Evolutionary conservation across 805 yeast genomes (phyloP).

Genomic region (Candida ponderosae): DNA sequence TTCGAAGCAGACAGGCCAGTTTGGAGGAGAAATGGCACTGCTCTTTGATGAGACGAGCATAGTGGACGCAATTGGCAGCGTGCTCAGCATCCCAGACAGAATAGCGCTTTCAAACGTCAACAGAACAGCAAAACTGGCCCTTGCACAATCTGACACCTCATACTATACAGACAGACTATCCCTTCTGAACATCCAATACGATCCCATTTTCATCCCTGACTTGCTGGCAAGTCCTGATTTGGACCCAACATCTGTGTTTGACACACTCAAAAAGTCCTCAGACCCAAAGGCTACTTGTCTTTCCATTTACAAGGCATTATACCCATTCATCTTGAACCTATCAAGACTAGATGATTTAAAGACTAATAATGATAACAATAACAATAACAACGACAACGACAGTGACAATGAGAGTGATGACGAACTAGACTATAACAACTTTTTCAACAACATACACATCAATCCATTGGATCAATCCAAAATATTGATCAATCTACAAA

Average conservation of each 20-base stretch:
- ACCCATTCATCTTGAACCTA: slow-evolving; percentile 6
- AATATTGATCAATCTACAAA: slow-evolving; percentile 11
- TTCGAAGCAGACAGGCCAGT: no score
- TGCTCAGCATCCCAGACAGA: slow-evolving; percentile 13
- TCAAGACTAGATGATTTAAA: neutral
- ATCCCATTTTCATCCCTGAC: slow-evolving; percentile 8
- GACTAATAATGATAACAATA: no score
- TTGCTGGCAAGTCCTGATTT: slow-evolving; percentile 11
- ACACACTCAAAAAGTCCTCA: slow-evolving; percentile 7
- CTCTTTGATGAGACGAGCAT: neutral
- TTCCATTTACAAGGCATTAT: slow-evolving; percentile 3
- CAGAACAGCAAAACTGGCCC: slow-evolving; percentile 2
- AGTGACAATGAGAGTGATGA: no score
- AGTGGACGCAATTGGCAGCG: neutral
- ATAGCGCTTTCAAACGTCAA: slow-evolving; percentile 6
- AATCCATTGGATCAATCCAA: slow-evolving; percentile 11
- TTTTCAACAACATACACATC: neutral
- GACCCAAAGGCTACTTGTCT: slow-evolving; percentile 13
- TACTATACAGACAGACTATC: slow-evolving; percentile 11
- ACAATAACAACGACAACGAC: no score
- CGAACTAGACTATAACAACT: slow-evolving; percentile 7
- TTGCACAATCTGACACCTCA: slow-evolving; percentile 2
- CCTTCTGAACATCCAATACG: slow-evolving; percentile 8
- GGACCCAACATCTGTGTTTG: slow-evolving; percentile 8
- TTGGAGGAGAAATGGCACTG: neutral